A percentile compares a stretch with the other conserved stretches of the same genome.
Conservation (phyloP, 306 rosid species). For the Luffa aegyptiaca region DNA sequence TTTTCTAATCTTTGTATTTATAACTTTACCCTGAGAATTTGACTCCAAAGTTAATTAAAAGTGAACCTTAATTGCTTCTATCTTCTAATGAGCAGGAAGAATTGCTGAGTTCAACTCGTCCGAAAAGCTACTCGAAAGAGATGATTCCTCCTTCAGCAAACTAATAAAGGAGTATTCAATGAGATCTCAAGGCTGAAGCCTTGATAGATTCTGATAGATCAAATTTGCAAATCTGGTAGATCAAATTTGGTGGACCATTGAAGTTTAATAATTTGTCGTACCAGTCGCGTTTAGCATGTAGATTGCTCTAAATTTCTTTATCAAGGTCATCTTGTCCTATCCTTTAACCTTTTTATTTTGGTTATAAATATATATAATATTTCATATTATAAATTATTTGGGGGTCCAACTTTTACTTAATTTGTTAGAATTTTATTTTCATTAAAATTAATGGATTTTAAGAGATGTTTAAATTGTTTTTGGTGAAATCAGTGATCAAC, state of each 20-base stretch:
- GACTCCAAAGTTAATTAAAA: not conserved
- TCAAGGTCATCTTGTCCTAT: too few relatives aligned
- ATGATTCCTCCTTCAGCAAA: constrained; percentile 80
- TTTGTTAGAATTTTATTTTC: too few relatives aligned
- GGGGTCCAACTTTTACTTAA: too few relatives aligned
- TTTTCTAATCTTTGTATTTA: too few relatives aligned
- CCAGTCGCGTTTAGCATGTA: not conserved
- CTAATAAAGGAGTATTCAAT: constrained; percentile 70
- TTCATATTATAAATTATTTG: too few relatives aligned
- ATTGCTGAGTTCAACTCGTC: constrained; percentile 78
- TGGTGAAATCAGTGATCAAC: too few relatives aligned
- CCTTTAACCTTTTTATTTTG: too few relatives aligned
- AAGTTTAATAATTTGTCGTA: not conserved
- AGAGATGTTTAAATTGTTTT: too few relatives aligned
- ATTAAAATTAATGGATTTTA: too few relatives aligned
- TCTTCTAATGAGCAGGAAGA: constrained; percentile 45
- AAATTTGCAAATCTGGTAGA: not conserved
- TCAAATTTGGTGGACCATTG: not conserved
- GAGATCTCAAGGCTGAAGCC: constrained; percentile 50
- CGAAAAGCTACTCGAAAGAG: constrained; percentile 63
- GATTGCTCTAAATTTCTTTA: not conserved
- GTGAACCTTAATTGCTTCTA: not conserved
- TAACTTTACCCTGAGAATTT: not conserved
- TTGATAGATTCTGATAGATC: not conserved
- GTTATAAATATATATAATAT: too few relatives aligned